Evolutionary conservation across 805 yeast species (phyloP).

Genomic region (Candida ponderosae): DNA sequence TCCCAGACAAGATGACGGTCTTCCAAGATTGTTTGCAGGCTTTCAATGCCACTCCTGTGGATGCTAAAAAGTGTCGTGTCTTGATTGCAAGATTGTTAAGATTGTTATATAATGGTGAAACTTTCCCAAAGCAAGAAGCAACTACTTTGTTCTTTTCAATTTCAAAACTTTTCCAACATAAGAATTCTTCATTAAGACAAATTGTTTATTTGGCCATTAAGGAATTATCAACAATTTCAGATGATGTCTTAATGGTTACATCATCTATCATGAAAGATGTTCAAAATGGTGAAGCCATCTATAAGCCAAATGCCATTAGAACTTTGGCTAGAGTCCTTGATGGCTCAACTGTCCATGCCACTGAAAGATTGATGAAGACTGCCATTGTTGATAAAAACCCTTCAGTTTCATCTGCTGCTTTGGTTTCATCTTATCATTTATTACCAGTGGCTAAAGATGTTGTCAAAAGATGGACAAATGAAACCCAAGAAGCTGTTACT

Average conservation of each 20-base stretch:
- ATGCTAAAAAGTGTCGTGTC: constrained; percentile 78
- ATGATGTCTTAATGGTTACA: constrained; percentile 95
- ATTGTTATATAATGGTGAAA: constrained; percentile 77
- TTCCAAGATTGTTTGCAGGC: constrained; percentile 92
- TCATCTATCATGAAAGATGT: constrained; percentile 97
- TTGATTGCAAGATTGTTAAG: constrained; percentile 78
- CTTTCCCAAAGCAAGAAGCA: constrained; percentile 82
- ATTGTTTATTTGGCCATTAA: constrained; percentile 90
- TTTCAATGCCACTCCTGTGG: constrained; percentile 86
- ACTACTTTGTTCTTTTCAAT: constrained; percentile 90
- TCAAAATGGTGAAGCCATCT: constrained; percentile 77
- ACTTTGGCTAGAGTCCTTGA: constrained; percentile 87
- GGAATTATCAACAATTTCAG: constrained; percentile 76
- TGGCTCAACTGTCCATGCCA: constrained; percentile 82
- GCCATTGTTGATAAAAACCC: constrained; percentile 91
- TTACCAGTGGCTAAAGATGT: constrained; percentile 87
- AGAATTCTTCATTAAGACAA: constrained; percentile 81
- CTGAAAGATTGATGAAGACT: constrained; percentile 87
- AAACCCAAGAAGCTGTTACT: constrained; percentile 83
- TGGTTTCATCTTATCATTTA: constrained; percentile 84
- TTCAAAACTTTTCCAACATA: constrained; percentile 91
- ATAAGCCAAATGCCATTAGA: constrained; percentile 92
- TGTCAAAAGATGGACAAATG: constrained; percentile 89
- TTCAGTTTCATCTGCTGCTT: constrained; percentile 85
- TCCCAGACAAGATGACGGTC: constrained; percentile 94